Percentiles rank a stretch among this genome's conserved stretches.
These are phyloP conservation scores for Plasmopara muralis DNA, from an alignment of 352 stramenopile genomes.

Conservation along the genomic window DNA sequence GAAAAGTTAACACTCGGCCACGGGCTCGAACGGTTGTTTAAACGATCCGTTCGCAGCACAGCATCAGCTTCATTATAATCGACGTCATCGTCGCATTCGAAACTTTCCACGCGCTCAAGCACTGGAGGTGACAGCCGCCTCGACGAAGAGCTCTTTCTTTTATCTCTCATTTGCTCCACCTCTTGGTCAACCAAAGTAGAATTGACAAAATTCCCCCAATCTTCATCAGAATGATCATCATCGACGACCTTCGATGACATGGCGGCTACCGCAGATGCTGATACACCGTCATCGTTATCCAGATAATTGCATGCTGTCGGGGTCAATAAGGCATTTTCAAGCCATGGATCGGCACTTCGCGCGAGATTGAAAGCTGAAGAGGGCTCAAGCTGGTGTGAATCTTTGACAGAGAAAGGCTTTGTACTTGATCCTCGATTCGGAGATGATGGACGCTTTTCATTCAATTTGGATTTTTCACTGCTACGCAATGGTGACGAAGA, in stretches of 20 bases:
- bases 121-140: neutral
- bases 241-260: conserved; percentile 36
- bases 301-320: conserved; percentile 15
- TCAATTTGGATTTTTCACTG: conserved; percentile 8
- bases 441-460: conserved; percentile 13
- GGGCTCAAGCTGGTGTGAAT: conserved; percentile 42
- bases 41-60: conserved; percentile 7
- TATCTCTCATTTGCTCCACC: conserved; percentile 4
- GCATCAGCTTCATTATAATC: conserved; percentile 8
- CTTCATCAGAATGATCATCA: conserved; percentile 29
- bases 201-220: conserved; percentile 61
- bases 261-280: conserved; percentile 16
- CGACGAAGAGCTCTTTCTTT: neutral
- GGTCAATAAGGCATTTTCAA: conserved; percentile 34
- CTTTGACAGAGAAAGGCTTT: conserved; percentile 7
- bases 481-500: conserved; percentile 7
- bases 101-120: neutral
- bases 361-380: conserved; percentile 43
- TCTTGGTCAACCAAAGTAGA: conserved; percentile 15
- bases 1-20: conserved; percentile 7
- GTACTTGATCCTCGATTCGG: conserved; percentile 8
- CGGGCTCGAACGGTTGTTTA: conserved; percentile 1
- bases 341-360: conserved; percentile 43
- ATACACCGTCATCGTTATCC: conserved; percentile 11
- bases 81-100: conserved; percentile 9